Conservation (phyloP, 2,329 filamentous ascomycete genomes). For the Alternaria triticimaculans region DNA sequence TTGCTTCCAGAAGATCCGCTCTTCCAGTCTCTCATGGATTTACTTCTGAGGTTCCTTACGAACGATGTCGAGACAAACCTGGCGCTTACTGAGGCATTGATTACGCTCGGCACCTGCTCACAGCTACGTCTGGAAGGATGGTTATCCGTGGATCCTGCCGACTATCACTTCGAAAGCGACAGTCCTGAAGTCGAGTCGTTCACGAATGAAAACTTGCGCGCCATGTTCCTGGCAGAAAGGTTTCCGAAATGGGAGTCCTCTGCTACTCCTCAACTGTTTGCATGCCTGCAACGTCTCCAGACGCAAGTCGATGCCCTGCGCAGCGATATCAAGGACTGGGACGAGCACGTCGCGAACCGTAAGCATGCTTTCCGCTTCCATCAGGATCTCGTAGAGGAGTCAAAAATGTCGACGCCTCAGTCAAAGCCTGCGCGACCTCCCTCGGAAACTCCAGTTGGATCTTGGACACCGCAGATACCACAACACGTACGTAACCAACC, state of each 20-base stretch:
- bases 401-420: conserved; percentile 39
- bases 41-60: conserved; percentile 81
- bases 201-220: conserved; percentile 37
- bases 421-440: conserved; percentile 31
- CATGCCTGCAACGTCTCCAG: conserved; percentile 51
- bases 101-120: conserved; percentile 83
- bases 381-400: conserved; percentile 53
- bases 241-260: conserved; percentile 47
- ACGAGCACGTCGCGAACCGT: conserved; percentile 56
- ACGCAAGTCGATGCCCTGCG: conserved; percentile 53
- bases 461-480: conserved; percentile 48
- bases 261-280: conserved; percentile 50
- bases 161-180: conserved; percentile 45
- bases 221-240: conserved; percentile 46
- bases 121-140: conserved; percentile 89
- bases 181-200: conserved; percentile 31
- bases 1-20: conserved; percentile 68
- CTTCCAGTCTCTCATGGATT: conserved; percentile 58
- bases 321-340: conserved; percentile 54
- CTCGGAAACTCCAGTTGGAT: conserved; percentile 35
- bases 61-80: conserved; percentile 94
- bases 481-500: conserved; percentile 43
- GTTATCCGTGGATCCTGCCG: conserved; percentile 74
- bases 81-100: conserved; percentile 80
- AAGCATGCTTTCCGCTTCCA: conserved; percentile 59